phyloP scores from a whole-genome alignment of 306 rosid genomes.

The Sphenostylis stenocarpa region DNA sequence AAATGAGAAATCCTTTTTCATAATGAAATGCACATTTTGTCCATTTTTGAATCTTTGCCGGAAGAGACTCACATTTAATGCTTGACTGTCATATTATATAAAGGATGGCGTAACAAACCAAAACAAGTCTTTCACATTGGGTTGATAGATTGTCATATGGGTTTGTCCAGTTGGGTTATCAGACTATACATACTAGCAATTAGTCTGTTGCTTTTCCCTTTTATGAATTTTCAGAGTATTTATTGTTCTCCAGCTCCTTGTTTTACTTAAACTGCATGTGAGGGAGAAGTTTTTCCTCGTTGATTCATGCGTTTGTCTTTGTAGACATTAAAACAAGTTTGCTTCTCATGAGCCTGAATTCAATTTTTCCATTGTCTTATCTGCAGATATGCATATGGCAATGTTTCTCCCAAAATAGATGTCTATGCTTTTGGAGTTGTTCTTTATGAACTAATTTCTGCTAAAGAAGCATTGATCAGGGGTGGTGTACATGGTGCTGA shows the following conservation, averaged over 20 bases:
- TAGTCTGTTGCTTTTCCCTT: neutral
- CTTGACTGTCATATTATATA: neutral
- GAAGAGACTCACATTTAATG: neutral
- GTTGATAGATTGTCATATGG: neutral
- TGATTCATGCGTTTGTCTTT: neutral
- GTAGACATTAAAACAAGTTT: neutral
- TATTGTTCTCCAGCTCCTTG: neutral
- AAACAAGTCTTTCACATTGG: neutral
- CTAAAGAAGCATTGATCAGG: slow-evolving; percentile 70
- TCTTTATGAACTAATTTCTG: slow-evolving; percentile 87
- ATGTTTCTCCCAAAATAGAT: slow-evolving; percentile 79
- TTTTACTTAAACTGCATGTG: neutral
- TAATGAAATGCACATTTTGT: neutral
- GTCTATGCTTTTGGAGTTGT: slow-evolving; percentile 94
- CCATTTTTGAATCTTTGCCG: neutral
- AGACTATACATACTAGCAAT: neutral
- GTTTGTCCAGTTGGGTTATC: neutral
- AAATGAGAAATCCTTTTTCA: neutral
- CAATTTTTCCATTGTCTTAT: slow-evolving; percentile 20
- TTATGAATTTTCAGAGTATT: neutral
- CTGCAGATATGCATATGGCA: slow-evolving; percentile 82
- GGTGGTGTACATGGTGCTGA: slow-evolving; percentile 39
- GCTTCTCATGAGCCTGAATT: slow-evolving; percentile 2
- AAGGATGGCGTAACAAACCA: neutral
- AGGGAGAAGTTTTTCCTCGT: neutral